Evolutionary conservation across 345 rosid species (phyloP).

Genomic region (Fremontodendron californicum): DNA sequence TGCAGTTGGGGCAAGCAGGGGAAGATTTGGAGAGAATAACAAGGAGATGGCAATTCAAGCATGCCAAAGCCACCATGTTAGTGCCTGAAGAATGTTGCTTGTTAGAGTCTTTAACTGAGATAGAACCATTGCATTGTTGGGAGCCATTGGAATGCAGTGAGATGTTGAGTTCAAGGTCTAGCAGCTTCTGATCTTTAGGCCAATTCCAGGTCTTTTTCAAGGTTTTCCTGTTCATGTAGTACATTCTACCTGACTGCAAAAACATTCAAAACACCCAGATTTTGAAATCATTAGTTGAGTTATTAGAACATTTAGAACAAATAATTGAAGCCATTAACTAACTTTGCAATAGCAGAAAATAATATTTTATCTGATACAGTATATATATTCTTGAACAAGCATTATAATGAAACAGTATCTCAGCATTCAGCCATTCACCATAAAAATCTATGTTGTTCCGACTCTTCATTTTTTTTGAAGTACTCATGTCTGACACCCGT

Average conservation of each 20-base stretch:
- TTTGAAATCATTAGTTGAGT: background rate
- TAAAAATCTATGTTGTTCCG: too few species aligned
- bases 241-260: constrained; percentile 49
- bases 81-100: constrained; percentile 8
- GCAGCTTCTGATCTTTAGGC: constrained; percentile 39
- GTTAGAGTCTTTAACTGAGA: constrained; percentile 1
- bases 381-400: too few species aligned
- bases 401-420: too few species aligned
- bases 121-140: background rate
- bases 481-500: too few species aligned
- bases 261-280: background rate
- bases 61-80: constrained; percentile 49
- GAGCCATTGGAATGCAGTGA: constrained; percentile 19
- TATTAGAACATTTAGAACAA: background rate
- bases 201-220: constrained; percentile 36
- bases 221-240: constrained; percentile 45
- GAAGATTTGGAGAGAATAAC: constrained; percentile 45
- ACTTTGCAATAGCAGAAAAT: too few species aligned
- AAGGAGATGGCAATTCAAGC: constrained; percentile 49
- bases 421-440: too few species aligned
- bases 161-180: constrained; percentile 48
- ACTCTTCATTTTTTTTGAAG: too few species aligned
- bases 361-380: too few species aligned
- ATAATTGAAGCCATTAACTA: too few species aligned
- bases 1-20: constrained; percentile 57